Conservation (phyloP, 1,284 basidiomycete genomes). For the Papiliotrema flavescens region DNA sequence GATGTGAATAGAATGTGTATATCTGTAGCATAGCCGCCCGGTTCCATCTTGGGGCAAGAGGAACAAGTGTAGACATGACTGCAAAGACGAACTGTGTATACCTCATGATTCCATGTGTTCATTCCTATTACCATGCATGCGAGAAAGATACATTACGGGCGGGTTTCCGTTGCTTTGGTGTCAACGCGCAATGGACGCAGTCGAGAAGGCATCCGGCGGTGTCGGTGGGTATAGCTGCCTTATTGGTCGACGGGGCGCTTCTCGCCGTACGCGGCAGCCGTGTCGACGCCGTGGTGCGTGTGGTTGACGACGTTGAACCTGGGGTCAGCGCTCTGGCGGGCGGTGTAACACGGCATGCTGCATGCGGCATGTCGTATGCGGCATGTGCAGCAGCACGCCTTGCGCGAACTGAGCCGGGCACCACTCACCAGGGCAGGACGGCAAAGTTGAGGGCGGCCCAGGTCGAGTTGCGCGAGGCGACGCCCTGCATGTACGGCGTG, state of each 20-base stretch:
- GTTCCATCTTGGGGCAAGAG: too few relatives aligned
- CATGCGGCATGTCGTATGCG: too few relatives aligned
- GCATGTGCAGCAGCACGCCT: too few relatives aligned
- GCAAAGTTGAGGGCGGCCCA: conserved; percentile 80
- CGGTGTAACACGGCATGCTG: not conserved
- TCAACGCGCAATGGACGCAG: not conserved
- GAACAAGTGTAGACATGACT: too few relatives aligned
- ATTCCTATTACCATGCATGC: too few relatives aligned
- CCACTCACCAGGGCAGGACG: conserved; percentile 63
- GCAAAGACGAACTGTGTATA: too few relatives aligned
- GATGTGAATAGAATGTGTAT: too few relatives aligned
- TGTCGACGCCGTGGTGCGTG: conserved; percentile 77
- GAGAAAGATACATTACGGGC: not conserved
- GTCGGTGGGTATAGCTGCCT: not conserved
- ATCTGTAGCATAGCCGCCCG: too few relatives aligned
- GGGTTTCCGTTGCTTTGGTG: too few relatives aligned
- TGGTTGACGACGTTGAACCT: conserved; percentile 94
- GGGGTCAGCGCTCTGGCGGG: conserved; percentile 5
- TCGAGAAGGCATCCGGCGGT: not conserved
- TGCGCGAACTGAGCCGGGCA: too few relatives aligned
- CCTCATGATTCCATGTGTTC: too few relatives aligned
- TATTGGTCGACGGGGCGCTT: conserved; percentile 16
- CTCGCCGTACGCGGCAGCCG: conserved; percentile 45
- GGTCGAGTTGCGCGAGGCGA: conserved; percentile 85
- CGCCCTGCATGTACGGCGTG: conserved; percentile 80